Evolutionary conservation across 2,329 filamentous ascomycete genomes (phyloP), one percentile per base, ranked within the genome.

Genomic region (Ilyonectria mors-panacis): DNA sequence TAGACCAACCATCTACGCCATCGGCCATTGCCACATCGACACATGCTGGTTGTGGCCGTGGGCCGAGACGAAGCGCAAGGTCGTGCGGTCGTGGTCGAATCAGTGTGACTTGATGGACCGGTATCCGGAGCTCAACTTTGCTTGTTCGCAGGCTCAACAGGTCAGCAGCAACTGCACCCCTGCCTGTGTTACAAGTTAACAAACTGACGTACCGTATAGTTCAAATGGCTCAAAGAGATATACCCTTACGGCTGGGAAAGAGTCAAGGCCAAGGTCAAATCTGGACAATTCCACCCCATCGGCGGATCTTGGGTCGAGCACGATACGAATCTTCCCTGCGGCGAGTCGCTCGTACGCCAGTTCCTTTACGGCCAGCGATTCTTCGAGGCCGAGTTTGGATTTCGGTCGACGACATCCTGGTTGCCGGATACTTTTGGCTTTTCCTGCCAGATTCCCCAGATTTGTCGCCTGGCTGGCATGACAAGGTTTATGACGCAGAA

Each of bases 231-330:
- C 30, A 94, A 98, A 82, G 85, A 93, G 73, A 86, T 93, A 71
- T 99, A 99, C 78, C 95, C 96, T 0, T 91, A 91, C 45, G 92
- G 94, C 2, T 98, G 94, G 78, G 92, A 97, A 73, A 92, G 95
- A 17, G 95, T 99, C 72, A 97, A 97, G 84, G 85, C 88, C 62
- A 97, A 97, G 86, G 92, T 98, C 67, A 94, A 94, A 81, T 91
- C 95, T 75, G 95, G 95, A 23, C 92, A 89, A 67, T 99, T 99
- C 80, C 94, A 98, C 73, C 95, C 95, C 15, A 95, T 99, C 74
- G 96, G 96, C 70, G 96, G 96, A 59, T 98, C 94, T 82, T 99
- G 96, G 96, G 95, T 99, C 15, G 96, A 99, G 79, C 96, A 99
- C 78, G 96, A 99, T 79, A 99, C 96, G 70, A 99, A 99, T 78